Conservation (phyloP, 2,329 filamentous ascomycete genomes). For the Epichloe sibirici region DNA sequence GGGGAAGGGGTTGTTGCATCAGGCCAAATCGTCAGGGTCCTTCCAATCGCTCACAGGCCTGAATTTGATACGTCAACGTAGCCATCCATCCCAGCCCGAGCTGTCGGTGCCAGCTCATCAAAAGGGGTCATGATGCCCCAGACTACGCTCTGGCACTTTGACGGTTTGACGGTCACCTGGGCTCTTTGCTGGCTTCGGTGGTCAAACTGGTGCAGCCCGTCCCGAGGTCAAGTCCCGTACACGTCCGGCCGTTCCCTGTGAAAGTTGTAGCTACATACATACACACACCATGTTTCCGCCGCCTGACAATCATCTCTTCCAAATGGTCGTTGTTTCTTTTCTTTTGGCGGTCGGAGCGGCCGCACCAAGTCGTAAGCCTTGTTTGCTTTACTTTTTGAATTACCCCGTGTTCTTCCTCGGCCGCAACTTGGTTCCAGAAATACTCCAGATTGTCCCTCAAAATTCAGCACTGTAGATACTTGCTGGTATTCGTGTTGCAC, state of each 20-base stretch:
- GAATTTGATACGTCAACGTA: background rate
- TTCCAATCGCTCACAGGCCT: background rate
- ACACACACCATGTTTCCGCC: too few species aligned
- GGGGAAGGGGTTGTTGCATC: background rate
- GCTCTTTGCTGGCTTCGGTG: background rate
- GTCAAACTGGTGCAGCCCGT: background rate
- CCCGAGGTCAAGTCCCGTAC: background rate
- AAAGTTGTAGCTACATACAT: too few species aligned
- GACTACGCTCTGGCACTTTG: background rate
- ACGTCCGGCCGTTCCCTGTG: too few species aligned
- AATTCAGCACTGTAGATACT: too few species aligned
- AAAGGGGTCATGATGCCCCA: background rate
- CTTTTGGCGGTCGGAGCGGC: background rate
- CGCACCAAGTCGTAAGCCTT: background rate
- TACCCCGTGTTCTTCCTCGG: background rate
- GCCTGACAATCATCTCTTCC: too few species aligned
- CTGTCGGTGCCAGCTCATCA: conserved; percentile 6
- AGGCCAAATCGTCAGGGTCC: background rate
- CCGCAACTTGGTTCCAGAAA: background rate
- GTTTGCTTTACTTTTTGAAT: background rate
- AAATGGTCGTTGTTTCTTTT: background rate
- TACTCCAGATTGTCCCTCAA: background rate
- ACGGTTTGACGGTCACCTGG: conserved; percentile 6
- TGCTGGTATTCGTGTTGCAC: too few species aligned
- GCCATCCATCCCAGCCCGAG: conserved; percentile 2